phyloP scores from a whole-genome alignment of 208 protist genomes.

The Leishmania turanica region DNA sequence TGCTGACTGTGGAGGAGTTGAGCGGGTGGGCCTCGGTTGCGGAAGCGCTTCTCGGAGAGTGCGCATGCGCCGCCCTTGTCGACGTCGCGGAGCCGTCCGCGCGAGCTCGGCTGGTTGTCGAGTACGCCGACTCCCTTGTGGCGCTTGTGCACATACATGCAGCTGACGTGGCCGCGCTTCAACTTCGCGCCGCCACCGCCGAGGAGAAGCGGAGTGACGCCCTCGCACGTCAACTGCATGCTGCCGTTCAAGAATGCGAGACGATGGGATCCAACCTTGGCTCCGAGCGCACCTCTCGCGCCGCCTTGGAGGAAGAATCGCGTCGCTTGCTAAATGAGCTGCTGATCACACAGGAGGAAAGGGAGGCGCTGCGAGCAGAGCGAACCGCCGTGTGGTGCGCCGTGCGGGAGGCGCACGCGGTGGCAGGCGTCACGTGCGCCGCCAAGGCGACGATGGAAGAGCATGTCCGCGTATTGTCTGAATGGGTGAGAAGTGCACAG shows the following conservation, averaged over 20 bases:
- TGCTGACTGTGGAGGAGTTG: conserved; percentile 20
- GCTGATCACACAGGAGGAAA: conserved; percentile 5
- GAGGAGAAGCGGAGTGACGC: conserved; percentile 6
- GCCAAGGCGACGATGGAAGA: conserved; percentile 17
- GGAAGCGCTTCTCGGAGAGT: conserved; percentile 30
- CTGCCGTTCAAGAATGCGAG: conserved; percentile 7
- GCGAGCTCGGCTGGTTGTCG: conserved; percentile 11
- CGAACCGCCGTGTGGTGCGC: conserved; percentile 12
- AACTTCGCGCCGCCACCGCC: neutral
- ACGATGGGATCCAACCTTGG: neutral
- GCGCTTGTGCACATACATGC: conserved; percentile 13
- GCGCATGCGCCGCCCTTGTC: conserved; percentile 21
- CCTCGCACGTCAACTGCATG: conserved; percentile 2
- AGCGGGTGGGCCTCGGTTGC: conserved; percentile 40
- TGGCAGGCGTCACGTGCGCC: neutral
- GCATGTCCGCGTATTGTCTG: conserved; percentile 13
- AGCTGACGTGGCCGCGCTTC: neutral
- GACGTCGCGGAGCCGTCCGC: conserved; percentile 35
- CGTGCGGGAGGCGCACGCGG: conserved; percentile 6
- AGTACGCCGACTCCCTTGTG: conserved; percentile 13
- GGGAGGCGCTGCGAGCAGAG: conserved; percentile 16
- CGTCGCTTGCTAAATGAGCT: neutral
- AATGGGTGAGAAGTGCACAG: conserved; percentile 11
- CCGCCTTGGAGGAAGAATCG: conserved; percentile 21
- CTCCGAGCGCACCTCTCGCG: conserved; percentile 9